A percentile compares a stretch with the other conserved stretches of the same genome.
These are phyloP conservation scores for Acacia concinna DNA, from an alignment of 331 rosid genomes.

Conservation along the genomic window DNA sequence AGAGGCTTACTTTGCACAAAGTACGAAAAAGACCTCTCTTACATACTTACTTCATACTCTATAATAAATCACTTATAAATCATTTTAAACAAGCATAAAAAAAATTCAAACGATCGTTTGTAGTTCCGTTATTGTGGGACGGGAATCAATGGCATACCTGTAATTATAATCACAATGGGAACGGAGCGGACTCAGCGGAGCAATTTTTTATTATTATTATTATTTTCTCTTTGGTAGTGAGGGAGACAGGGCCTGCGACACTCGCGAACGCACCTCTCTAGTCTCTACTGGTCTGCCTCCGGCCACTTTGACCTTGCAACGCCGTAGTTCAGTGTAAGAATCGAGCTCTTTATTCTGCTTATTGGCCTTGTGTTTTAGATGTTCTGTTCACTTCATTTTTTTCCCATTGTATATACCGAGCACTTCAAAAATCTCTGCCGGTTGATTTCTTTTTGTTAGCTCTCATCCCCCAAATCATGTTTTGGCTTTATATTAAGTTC, in stretches of 20 bases:
- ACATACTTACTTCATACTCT: too few relatives aligned
- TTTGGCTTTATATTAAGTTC: not conserved
- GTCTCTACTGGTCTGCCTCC: not conserved
- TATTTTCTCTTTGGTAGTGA: too few relatives aligned
- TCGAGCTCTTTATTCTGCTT: not conserved
- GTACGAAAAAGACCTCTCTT: too few relatives aligned
- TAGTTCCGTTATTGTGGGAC: too few relatives aligned
- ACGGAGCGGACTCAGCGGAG: too few relatives aligned
- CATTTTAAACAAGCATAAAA: too few relatives aligned
- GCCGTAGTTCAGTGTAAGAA: not conserved
- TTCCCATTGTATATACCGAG: not conserved
- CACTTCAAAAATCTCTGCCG: not conserved
- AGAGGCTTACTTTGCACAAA: too few relatives aligned
- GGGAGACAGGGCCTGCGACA: not conserved
- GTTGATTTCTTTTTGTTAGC: not conserved
- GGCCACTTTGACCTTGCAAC: not conserved
- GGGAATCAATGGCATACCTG: too few relatives aligned
- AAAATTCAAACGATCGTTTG: too few relatives aligned
- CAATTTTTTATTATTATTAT: too few relatives aligned
- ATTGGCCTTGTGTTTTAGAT: not conserved
- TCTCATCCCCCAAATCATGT: not conserved
- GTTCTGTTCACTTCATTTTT: not conserved
- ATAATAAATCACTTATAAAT: too few relatives aligned
- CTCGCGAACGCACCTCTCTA: not conserved
- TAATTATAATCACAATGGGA: too few relatives aligned